Conservation (phyloP, 2,329 filamentous ascomycete species). For the Thielaviopsis populi region DNA sequence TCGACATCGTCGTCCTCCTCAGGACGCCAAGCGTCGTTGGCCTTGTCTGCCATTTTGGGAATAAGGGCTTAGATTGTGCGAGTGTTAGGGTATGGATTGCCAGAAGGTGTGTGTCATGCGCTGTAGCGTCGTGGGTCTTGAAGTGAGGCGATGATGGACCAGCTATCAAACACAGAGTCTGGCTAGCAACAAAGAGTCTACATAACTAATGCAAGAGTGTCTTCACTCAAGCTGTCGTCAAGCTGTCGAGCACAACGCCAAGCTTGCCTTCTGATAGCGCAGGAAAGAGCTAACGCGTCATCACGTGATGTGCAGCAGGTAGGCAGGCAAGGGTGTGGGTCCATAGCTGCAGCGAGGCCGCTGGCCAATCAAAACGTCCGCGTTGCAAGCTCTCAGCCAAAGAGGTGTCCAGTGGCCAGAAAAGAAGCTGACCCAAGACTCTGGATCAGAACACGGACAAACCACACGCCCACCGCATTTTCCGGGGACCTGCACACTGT, state of each 20-base stretch:
- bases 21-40: background rate
- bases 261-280: background rate
- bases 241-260: too few relatives aligned
- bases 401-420: background rate
- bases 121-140: too few relatives aligned
- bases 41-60: background rate
- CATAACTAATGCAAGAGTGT: too few relatives aligned
- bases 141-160: too few relatives aligned
- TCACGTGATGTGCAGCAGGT: background rate
- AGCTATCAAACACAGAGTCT: too few relatives aligned
- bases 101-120: background rate
- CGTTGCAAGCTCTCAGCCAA: background rate
- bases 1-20: conserved; percentile 45
- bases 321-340: background rate
- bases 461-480: background rate
- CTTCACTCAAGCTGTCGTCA: too few relatives aligned
- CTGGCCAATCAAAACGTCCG: background rate
- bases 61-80: background rate
- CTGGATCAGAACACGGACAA: background rate
- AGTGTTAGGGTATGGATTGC: background rate
- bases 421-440: background rate
- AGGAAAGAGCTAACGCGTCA: background rate
- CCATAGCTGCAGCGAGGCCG: background rate
- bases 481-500: background rate
- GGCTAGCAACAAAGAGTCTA: too few relatives aligned